Percentiles rank a stretch among this genome's conserved stretches.
Conservation (phyloP, 176 grass and related monocot species). For the Ampelocalamus luodianensis region DNA sequence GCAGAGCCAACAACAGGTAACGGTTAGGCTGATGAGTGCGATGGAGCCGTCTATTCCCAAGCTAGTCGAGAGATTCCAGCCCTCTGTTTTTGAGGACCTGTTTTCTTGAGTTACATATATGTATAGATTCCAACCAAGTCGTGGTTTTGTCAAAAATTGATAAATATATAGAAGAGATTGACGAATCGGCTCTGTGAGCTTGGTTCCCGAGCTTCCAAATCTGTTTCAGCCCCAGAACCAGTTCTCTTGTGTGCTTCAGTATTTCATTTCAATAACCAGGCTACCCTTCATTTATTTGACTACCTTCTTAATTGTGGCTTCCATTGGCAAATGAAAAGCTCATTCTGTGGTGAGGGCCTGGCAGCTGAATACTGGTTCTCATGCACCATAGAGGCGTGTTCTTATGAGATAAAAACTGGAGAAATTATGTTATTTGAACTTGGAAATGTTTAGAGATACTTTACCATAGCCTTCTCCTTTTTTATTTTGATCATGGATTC, state of each 20-base stretch:
- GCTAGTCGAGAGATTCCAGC: neutral
- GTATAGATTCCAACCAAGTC: neutral
- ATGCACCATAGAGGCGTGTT: conserved; percentile 7
- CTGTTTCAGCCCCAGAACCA: neutral
- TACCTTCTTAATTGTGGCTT: neutral
- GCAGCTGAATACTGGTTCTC: conserved; percentile 2
- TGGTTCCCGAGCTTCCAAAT: conserved; percentile 2
- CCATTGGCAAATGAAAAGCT: neutral
- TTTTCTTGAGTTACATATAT: conserved; percentile 27
- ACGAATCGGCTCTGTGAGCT: neutral
- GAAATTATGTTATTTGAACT: conserved; percentile 13
- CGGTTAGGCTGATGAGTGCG: neutral
- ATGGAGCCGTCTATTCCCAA: neutral
- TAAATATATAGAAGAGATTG: conserved; percentile 17
- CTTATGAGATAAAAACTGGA: conserved; percentile 5
- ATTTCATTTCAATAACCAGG: conserved; percentile 1
- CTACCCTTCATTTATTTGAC: neutral
- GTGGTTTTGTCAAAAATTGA: neutral
- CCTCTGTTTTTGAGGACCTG: neutral
- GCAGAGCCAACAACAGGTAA: neutral
- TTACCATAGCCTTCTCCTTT: conserved; percentile 18
- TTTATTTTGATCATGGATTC: conserved; percentile 31
- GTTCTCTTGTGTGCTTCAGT: neutral
- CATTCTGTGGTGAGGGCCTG: conserved; percentile 21
- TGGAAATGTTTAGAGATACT: conserved; percentile 4